Conservation (phyloP, 768 basidiomycete genomes). For the Fibroporia radiculosa region DNA sequence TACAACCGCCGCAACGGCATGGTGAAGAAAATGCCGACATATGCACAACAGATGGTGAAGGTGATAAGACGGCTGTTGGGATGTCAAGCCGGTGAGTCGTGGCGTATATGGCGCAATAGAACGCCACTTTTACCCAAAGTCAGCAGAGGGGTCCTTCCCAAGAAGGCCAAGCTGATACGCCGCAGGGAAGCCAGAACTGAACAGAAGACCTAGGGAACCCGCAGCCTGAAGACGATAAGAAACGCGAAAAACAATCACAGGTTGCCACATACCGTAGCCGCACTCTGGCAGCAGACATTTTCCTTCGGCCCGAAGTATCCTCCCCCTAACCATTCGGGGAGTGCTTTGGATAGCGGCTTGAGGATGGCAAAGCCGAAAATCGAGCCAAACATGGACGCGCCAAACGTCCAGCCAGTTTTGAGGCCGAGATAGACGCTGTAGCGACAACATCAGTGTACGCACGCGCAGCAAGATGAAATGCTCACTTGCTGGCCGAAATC, state of each 20-base stretch:
- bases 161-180: conserved; percentile 16
- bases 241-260: background rate
- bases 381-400: conserved; percentile 16
- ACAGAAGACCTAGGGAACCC: conserved; percentile 15
- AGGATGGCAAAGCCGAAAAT: conserved; percentile 18
- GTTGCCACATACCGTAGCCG: conserved; percentile 10
- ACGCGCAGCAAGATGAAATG: background rate
- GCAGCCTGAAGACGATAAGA: conserved; percentile 10
- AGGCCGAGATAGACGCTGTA: conserved; percentile 15
- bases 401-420: conserved; percentile 18
- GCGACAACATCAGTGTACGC: background rate
- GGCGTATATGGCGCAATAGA: background rate
- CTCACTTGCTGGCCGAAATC: conserved; percentile 17
- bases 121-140: conserved; percentile 12
- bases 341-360: conserved; percentile 12
- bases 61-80: conserved; percentile 12
- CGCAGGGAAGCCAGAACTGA: conserved; percentile 17
- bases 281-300: conserved; percentile 17
- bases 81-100: background rate
- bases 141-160: conserved; percentile 8
- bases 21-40: conserved; percentile 19
- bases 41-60: conserved; percentile 17
- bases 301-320: conserved; percentile 19
- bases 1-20: conserved; percentile 18
- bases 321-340: conserved; percentile 12